A percentile compares a stretch with the other conserved stretches of the same genome.
These are phyloP conservation scores for Ceratobasidium sp. DNA, from an alignment of 1,284 basidiomycete species.

Conservation along the genomic window DNA sequence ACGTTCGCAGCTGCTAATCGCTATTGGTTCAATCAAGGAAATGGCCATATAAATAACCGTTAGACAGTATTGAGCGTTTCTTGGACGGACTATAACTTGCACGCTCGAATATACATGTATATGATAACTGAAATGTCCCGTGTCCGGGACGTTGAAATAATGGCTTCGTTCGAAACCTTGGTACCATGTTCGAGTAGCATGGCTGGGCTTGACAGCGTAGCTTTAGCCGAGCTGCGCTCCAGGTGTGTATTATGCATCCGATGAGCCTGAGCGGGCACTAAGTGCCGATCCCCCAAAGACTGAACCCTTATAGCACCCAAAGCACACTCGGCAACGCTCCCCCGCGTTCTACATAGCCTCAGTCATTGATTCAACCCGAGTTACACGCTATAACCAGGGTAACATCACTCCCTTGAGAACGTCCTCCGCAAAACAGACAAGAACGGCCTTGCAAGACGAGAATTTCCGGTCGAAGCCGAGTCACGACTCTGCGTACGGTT, in stretches of 20 bases:
- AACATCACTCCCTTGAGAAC: background rate
- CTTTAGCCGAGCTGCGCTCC: too few relatives aligned
- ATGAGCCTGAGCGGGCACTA: too few relatives aligned
- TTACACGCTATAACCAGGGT: too few relatives aligned
- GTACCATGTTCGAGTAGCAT: too few relatives aligned
- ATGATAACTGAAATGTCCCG: background rate
- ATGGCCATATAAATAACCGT: constrained; percentile 56
- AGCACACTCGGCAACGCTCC: background rate
- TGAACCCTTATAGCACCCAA: background rate
- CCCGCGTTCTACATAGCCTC: background rate
- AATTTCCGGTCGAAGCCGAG: background rate
- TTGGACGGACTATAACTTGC: background rate
- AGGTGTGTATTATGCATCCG: too few relatives aligned
- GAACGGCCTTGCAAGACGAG: background rate
- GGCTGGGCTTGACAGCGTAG: too few relatives aligned
- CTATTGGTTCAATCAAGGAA: constrained; percentile 71
- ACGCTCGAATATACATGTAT: background rate
- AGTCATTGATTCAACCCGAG: background rate
- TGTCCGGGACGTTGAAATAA: background rate
- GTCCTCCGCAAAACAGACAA: background rate
- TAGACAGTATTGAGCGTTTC: background rate
- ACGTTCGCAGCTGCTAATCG: constrained; percentile 59
- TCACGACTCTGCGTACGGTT: constrained; percentile 11
- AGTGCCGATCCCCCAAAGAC: background rate
- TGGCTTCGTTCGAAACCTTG: too few relatives aligned